phyloP scores from a whole-genome alignment of 1,284 basidiomycete species.

The Xanthoconium separans region DNA sequence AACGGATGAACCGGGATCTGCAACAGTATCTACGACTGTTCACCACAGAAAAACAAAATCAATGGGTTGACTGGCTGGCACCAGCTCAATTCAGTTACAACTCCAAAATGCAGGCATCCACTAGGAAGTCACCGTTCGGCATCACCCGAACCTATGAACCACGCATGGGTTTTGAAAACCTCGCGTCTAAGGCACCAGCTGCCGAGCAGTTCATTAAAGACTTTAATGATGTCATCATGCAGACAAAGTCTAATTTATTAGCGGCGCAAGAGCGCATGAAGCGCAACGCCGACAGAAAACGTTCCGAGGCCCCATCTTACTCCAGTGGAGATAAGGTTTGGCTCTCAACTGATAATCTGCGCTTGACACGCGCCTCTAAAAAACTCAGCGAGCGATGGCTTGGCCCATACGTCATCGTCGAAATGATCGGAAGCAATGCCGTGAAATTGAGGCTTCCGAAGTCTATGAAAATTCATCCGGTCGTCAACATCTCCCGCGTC shows the following conservation, averaged over 20 bases:
- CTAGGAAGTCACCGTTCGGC: no score
- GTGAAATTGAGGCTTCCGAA: not conserved
- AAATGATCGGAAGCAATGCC: not conserved
- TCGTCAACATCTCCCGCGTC: not conserved
- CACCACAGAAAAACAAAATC: not conserved
- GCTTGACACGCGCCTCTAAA: fast-evolving
- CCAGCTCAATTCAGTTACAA: no score
- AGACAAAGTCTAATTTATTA: no score
- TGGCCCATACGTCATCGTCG: not conserved
- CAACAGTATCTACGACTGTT: no score
- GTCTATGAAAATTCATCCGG: not conserved
- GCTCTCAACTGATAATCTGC: not conserved
- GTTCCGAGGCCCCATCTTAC: fast-evolving
- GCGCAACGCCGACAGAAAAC: fast-evolving
- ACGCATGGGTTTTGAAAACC: no score
- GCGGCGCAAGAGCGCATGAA: no score
- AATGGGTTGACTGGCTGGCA: not conserved
- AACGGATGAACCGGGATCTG: no score
- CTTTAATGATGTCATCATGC: not conserved
- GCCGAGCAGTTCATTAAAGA: not conserved
- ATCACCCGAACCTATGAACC: not conserved
- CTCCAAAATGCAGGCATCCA: no score
- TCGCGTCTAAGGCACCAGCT: no score
- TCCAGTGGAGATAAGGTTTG: not conserved
- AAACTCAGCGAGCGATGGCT: not conserved